A percentile compares a stretch with the other conserved stretches of the same genome.
Evolutionary conservation across 169 alveolate genomes (phyloP).

Genomic region (Plasmodium vivax): DNA sequence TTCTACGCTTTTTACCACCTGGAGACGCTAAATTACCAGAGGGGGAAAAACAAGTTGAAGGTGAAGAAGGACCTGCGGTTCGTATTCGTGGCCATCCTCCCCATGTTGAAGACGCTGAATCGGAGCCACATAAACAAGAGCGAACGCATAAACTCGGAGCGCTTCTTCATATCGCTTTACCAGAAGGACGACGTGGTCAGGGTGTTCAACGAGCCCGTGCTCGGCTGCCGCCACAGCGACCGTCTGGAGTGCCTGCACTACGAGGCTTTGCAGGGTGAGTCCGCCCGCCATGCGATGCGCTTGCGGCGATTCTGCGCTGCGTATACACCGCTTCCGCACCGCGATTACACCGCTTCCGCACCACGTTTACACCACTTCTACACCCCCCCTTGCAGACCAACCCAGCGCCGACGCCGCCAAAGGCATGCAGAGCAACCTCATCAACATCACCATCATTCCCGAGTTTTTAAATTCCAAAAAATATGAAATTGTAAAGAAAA

Average conservation of each 20-base stretch:
- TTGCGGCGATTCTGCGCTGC: background rate
- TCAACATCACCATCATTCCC: conserved; percentile 65
- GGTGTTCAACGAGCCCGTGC: conserved; percentile 35
- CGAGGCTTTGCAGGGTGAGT: conserved; percentile 38
- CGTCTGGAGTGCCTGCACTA: conserved; percentile 56
- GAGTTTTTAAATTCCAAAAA: conserved; percentile 59
- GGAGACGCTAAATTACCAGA: conserved; percentile 59
- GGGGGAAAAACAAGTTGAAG: conserved; percentile 1
- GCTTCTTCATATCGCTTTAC: conserved; percentile 62
- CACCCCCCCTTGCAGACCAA: conserved; percentile 5
- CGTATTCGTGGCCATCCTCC: conserved; percentile 56
- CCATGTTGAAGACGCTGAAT: conserved; percentile 41
- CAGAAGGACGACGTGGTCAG: conserved; percentile 37
- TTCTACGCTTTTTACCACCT: conserved; percentile 55
- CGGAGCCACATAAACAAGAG: conserved; percentile 41
- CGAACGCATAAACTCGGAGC: conserved; percentile 63
- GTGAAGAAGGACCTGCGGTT: conserved; percentile 45
- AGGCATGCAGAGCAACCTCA: conserved; percentile 48
- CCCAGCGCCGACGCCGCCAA: background rate
- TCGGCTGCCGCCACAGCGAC: conserved; percentile 28
- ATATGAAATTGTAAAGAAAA: conserved; percentile 56
- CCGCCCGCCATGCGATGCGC: background rate
- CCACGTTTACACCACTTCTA: background rate
- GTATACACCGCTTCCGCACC: background rate
- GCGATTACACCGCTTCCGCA: background rate